Conservation (phyloP, 495 filamentous ascomycete species). For the Articulospora tetracladia region DNA sequence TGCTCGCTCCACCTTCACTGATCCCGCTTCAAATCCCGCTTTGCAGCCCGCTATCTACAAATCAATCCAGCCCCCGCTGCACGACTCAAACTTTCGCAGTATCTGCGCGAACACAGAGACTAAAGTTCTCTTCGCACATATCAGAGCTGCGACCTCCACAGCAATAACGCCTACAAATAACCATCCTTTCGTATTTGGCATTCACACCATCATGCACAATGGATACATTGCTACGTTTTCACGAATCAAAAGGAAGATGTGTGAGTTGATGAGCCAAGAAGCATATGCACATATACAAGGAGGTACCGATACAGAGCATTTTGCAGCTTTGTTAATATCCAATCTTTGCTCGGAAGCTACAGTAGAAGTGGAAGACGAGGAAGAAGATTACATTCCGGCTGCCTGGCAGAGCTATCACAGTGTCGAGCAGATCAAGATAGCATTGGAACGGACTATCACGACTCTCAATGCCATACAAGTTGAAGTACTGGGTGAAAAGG, state of each 20-base stretch:
- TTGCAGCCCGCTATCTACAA: slow-evolving; percentile 43
- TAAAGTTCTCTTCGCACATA: slow-evolving; percentile 39
- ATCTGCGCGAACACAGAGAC: slow-evolving; percentile 41
- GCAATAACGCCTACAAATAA: slow-evolving; percentile 42
- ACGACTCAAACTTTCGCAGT: slow-evolving; percentile 44
- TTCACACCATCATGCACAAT: slow-evolving; percentile 49
- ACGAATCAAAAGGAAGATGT: slow-evolving; percentile 36
- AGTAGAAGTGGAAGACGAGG: neutral
- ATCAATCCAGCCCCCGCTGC: slow-evolving; percentile 38
- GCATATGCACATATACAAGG: slow-evolving; percentile 41
- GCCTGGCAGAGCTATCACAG: slow-evolving; percentile 38
- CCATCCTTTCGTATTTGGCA: slow-evolving; percentile 48
- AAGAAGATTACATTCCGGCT: slow-evolving; percentile 6
- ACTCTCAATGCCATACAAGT: slow-evolving; percentile 39
- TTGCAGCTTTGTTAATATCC: slow-evolving; percentile 47
- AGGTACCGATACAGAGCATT: slow-evolving; percentile 44
- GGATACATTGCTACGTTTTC: slow-evolving; percentile 40
- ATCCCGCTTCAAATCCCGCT: slow-evolving; percentile 14
- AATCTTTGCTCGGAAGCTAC: slow-evolving; percentile 30
- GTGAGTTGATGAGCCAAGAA: slow-evolving; percentile 34
- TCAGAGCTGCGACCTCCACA: slow-evolving; percentile 38
- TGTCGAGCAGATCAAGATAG: slow-evolving; percentile 32
- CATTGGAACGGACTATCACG: slow-evolving; percentile 36
- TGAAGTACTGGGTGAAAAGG: slow-evolving; percentile 29
- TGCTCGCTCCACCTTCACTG: slow-evolving; percentile 16